Evolutionary conservation across 352 stramenopile species (phyloP), one percentile per base, ranked within the genome.

Genomic region (Phytophthora lateralis): DNA sequence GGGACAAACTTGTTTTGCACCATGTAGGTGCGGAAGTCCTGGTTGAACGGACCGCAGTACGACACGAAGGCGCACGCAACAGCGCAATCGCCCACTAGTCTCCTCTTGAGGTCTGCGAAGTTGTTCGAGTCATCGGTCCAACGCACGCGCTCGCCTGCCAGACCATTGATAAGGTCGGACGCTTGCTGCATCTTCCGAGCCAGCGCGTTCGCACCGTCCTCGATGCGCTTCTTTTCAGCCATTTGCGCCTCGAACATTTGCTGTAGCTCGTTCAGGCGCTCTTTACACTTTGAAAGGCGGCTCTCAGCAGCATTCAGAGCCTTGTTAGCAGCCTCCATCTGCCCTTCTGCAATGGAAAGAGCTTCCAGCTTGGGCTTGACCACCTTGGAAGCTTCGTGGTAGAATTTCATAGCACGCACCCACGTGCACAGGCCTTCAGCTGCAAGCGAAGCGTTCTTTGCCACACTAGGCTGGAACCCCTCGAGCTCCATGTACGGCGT

Each of bases 291-390:
- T 9, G 85, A 83, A 0, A 99, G 75, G 39, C 94, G 80, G n/a
- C 75, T 55, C 60, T 99, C 96, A 10, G 97, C 97, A n/a, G 85
- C 90, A 6, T 86, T 88, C 2, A 99, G 72, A 18, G 93, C 95
- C 64, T 98, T 98, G 64, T 99, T 98, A 0, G 97, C 97, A 6
- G 95, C 95, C 54, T 99, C 95, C 91, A 99, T 98, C 61, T 99
- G 92, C 0, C 89, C 94, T 77, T 98, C 95, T 2, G 97, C 97
- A 26, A 99, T 97, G 42, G 85, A 89, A 10, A 99, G 83, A 20
- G 96, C 97, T 69, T 99, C 97, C 2, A 99, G 84, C 72, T 99
- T 99, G 8, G 97, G 97, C 68, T 99, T 99, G 12, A 99, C 97
- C 60, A 99, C 97, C 71, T 99, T 99, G 21, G 93, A 98, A 1